Evolutionary conservation across 2,329 filamentous ascomycete species (phyloP), one percentile per base, ranked within the genome.

Genomic region (Hymenoscyphus repandus): DNA sequence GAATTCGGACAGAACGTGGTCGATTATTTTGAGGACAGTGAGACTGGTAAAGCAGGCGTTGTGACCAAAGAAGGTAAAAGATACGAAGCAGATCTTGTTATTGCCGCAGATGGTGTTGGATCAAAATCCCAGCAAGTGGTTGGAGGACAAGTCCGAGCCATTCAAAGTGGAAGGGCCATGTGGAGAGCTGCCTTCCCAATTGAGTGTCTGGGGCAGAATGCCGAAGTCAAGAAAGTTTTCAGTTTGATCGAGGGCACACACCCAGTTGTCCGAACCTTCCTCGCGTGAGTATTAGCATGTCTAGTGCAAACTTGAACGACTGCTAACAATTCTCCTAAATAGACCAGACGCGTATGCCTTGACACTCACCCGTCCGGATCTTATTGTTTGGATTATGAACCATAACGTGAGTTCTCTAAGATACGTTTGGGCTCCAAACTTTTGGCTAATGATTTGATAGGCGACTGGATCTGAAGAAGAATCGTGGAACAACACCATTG

Each of bases 1-100:
- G 75, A 76, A 10, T 70, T 78, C 30, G 76, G 73, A 44, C 75
- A 75, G 10, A 65, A 66, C 15, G 73, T 78, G 1, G 65, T 70
- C 33, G 68, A 74, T 42, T 79, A 79, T 58, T 72, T 69, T 50
- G 76, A 79, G 60, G 63, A 69, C 38, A 53, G 63, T 6, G 72
- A 72, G 17, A 69, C 69, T 1, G 68, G 69, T 5, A 45, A 45
- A 40, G 47, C 37, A 7, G 51, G 53, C 11, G 39, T 53, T 1
- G 74, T 78, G 12, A 63, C 73, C 18, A 73, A 74, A 38, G 66
- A 70, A 47, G 77, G 75, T 0, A 71, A 73, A 44, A 71, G 62
- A 13, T 69, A 70, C 11, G 60, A 55, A 2, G 69, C 63, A 15
- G 68, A 72, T 49, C 45, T 72, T 15, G 62, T 72, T 31, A 55